Evolutionary conservation across 495 filamentous ascomycete genomes (phyloP), one percentile per base, ranked within the genome.

Genomic region (Hypoxylon subgilvum): DNA sequence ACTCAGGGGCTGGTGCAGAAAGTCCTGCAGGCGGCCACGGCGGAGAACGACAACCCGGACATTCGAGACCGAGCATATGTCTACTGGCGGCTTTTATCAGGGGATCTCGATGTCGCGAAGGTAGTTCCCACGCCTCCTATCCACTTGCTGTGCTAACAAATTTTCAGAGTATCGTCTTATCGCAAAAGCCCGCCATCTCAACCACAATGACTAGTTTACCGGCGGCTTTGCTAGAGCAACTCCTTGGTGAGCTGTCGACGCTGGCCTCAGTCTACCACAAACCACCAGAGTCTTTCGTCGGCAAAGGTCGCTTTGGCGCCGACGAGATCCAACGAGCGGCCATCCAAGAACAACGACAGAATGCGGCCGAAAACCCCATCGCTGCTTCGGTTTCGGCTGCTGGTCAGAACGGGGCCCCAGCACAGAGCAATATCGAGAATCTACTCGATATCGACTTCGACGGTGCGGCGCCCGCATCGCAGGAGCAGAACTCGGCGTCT

Each of bases 251-350:
- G 72, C 84, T 98, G 10, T 96, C 92, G n/a, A 96, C 95, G 9
- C 84, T 98, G 16, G 91, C 94, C 1, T 97, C 93, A 9, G 94
- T 98, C n/a, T 98, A 98, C 75, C 94, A 97, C 81, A 97, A 96
- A 75, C 92, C 92, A 12, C 91, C 94, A 30, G 91, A 94, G 76
- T 91, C 91, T 4, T 97, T 98, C 76, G 87, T 97, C 50, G 95
- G 94, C 63, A 90, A 96, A 68, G 94, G 94, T 52, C 86, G 93
- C 21, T 96, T 90, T 63, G 92, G 92, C 44, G 92, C 93, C 32
- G 93, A 96, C 67, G 92, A 90, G 45, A 91, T 97, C 65, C 94
- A 97, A 73, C 87, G 88, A 63, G 91, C 93, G 32, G 94, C 94
- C 53, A 97, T 98, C 62, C 93, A 96, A 81, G 92, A 95, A 77